Conservation (phyloP, 306 rosid genomes). For the Pterocarpus macrocarpus region DNA sequence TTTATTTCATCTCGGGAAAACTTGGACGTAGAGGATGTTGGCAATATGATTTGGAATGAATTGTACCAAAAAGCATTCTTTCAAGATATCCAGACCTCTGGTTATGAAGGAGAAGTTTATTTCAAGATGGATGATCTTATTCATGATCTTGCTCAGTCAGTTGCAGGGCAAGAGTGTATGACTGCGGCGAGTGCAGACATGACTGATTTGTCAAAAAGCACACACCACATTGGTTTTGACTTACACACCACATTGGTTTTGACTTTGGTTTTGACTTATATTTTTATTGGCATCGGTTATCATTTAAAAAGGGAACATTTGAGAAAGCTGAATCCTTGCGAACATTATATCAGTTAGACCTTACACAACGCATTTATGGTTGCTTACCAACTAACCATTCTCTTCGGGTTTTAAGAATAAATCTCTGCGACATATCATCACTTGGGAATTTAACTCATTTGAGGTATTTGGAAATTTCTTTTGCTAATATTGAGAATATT, state of each 20-base stretch:
- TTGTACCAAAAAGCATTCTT: not conserved
- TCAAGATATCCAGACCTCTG: not conserved
- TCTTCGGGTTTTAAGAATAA: not conserved
- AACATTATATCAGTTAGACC: not conserved
- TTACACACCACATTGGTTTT: slow-evolving; percentile 14
- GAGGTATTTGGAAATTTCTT: not conserved
- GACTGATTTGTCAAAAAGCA: not conserved
- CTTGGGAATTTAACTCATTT: not conserved
- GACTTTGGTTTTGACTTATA: too few relatives aligned
- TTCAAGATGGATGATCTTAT: slow-evolving; percentile 5
- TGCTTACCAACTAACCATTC: not conserved
- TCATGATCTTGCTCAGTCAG: not conserved
- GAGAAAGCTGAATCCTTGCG: not conserved
- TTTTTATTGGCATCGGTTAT: not conserved
- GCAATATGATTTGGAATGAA: slow-evolving; percentile 8
- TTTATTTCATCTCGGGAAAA: not conserved
- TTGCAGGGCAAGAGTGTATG: not conserved
- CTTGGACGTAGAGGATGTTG: slow-evolving; percentile 36
- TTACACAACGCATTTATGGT: not conserved
- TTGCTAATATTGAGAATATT: too few relatives aligned
- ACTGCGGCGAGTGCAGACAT: not conserved
- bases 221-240: slow-evolving; percentile 8
- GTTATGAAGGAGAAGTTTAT: not conserved
- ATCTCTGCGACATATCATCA: too few relatives aligned
- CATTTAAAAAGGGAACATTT: not conserved